Percentiles rank a stretch among this genome's conserved stretches.
Conservation (phyloP, 371 early-diverging fungal genomes). For the Mortierella sp. region DNA sequence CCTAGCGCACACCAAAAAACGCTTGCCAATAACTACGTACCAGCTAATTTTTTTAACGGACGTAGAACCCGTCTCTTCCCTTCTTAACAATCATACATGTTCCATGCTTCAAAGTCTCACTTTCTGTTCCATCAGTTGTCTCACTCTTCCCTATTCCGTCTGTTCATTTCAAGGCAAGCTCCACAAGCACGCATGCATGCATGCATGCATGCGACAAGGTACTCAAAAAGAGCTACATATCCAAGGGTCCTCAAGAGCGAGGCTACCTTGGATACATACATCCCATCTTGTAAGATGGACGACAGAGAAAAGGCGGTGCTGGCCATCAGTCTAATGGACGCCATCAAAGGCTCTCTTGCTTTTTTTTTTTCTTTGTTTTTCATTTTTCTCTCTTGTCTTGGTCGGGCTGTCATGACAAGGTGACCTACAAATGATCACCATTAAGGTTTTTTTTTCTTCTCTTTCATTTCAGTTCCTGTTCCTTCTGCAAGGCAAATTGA, state of each 20-base stretch:
- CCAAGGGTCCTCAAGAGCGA: too few species aligned
- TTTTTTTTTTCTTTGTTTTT: not conserved
- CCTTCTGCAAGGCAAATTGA: too few species aligned
- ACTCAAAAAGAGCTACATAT: not conserved
- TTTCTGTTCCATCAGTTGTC: not conserved
- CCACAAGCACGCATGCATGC: too few species aligned
- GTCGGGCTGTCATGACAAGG: not conserved
- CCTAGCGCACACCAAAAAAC: too few species aligned
- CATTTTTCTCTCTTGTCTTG: not conserved
- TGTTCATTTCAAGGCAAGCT: not conserved
- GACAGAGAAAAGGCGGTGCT: not conserved
- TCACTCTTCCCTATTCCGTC: not conserved
- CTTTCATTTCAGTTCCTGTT: not conserved
- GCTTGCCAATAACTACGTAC: too few species aligned
- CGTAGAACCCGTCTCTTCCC: too few species aligned
- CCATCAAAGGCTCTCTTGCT: not conserved
- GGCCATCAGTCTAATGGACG: not conserved
- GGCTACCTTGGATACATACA: not conserved
- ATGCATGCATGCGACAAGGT: not conserved
- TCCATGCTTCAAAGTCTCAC: slow-evolving; percentile 4
- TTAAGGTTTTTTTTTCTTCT: too few species aligned
- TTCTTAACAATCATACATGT: not conserved
- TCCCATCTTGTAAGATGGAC: not conserved
- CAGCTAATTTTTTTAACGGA: too few species aligned
- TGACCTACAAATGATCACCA: not conserved